Evolutionary conservation across 108 stramenopile species (phyloP), one percentile per base, ranked within the genome.

Genomic region (Licmophora abbreviata): DNA sequence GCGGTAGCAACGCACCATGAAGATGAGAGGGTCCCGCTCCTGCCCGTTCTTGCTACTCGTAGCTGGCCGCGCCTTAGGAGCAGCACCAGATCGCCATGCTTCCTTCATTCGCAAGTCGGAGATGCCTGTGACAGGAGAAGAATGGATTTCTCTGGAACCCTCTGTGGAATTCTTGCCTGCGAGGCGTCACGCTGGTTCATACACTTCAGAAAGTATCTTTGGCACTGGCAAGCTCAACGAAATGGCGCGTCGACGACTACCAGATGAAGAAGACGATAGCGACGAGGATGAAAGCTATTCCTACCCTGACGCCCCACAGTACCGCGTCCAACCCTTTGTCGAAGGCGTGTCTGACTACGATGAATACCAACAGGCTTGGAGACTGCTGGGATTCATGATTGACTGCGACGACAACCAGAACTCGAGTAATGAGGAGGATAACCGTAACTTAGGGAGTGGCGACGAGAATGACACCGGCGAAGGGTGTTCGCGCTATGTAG

Each of bases 351-450:
- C 54, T 28, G 54, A 80, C 14, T 85, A 77, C 51, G 64, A 75
- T 46, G 79, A 61, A n/a, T 74, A 77, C 27, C 46, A 54, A 24
- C 78, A 77, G 51, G 66, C 79, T 5, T 85, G 83, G 83, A 53
- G 79, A 20, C 59, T 64, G 24, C 41, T 85, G 41, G 83, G 83
- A 0, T 77, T 71, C 53, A 66, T 61, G 37, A 67, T 85, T 4
- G 76, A 76, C 30, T 85, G 83, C 47, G 48, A 52, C 30, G 49
- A 54, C 9, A 29, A 61, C 20, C 46, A 54, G 35, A 54, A 52
- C 10, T 37, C 33, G 27, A 33, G 58, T 34, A 35, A 56, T 8
- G 48, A 60, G 29, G 61, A 66, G 10, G 45, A n/a, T 0, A 6
- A 24, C 2, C 12, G 34, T 11, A 35, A 35, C 34, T 14, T 11